These are phyloP conservation scores for Lactuca saligna DNA, from an alignment of 129 eudicot species.

Conservation along the genomic window DNA sequence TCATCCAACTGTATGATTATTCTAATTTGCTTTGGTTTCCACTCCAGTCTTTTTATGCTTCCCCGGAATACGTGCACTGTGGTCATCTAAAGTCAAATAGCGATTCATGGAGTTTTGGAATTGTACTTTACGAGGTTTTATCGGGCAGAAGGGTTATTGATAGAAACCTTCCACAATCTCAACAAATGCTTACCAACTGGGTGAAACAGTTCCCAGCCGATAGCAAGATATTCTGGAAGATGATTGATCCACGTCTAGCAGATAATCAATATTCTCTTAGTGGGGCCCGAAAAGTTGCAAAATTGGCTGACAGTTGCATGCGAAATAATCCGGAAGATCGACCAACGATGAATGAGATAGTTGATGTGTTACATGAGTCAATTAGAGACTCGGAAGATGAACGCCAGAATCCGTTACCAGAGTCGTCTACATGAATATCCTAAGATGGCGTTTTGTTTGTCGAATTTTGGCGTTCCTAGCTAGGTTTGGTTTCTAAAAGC, in stretches of 20 bases:
- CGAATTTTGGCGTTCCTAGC: too few relatives aligned
- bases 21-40: slow-evolving; percentile 17
- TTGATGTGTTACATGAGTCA: slow-evolving; percentile 52
- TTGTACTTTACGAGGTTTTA: slow-evolving; percentile 68
- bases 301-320: slow-evolving; percentile 62
- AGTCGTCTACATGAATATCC: slow-evolving; percentile 24
- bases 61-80: slow-evolving; percentile 73
- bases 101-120: slow-evolving; percentile 79
- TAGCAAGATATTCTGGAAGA: slow-evolving; percentile 58
- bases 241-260: slow-evolving; percentile 67
- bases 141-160: slow-evolving; percentile 65
- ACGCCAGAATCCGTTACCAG: slow-evolving; percentile 19
- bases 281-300: slow-evolving; percentile 59
- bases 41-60: slow-evolving; percentile 90
- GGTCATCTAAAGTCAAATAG: slow-evolving; percentile 73
- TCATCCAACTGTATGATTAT: not conserved
- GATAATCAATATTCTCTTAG: slow-evolving; percentile 46
- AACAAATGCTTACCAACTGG: slow-evolving; percentile 82
- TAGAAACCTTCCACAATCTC: slow-evolving; percentile 46
- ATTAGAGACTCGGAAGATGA: slow-evolving; percentile 47
- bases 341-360: slow-evolving; percentile 57
- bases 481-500: too few relatives aligned
- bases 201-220: slow-evolving; percentile 69
- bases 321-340: slow-evolving; percentile 55
- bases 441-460: too few relatives aligned